Conservation (phyloP, 2,329 filamentous ascomycete genomes). For the Hortaea sp. region DNA sequence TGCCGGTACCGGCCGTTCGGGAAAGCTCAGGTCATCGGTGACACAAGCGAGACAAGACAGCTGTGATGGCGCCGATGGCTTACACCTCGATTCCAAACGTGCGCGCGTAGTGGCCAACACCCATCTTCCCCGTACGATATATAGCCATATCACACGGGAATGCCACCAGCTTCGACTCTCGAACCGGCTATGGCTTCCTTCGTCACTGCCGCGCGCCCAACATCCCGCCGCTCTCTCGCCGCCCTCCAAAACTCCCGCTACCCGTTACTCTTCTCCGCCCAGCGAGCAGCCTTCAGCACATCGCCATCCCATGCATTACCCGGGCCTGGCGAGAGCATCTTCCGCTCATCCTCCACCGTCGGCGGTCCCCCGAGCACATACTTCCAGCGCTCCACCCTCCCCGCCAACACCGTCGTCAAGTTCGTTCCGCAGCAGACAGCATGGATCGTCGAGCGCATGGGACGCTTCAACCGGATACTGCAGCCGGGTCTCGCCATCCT, state of each 20-base stretch:
- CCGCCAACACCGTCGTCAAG: conserved; percentile 86
- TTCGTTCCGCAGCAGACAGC: conserved; percentile 99
- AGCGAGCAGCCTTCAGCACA: conserved; percentile 17
- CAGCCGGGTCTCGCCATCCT: conserved; percentile 84
- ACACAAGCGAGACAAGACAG: too few relatives aligned
- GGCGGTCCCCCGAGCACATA: conserved; percentile 24
- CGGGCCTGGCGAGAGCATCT: conserved; percentile 23
- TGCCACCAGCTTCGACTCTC: conserved; percentile 8
- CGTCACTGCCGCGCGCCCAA: conserved; percentile 31
- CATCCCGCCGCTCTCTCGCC: conserved; percentile 23
- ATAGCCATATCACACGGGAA: background rate
- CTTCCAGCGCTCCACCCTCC: conserved; percentile 48
- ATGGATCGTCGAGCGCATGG: conserved; percentile 99
- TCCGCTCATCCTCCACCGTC: conserved; percentile 18
- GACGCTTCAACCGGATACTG: conserved; percentile 87
- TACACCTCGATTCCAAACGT: too few relatives aligned
- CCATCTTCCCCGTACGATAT: background rate
- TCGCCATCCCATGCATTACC: conserved; percentile 18
- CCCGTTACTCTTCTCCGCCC: conserved; percentile 16
- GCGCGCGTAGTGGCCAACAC: background rate
- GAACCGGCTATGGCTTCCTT: conserved; percentile 16
- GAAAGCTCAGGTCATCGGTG: too few relatives aligned
- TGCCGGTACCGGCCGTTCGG: too few relatives aligned
- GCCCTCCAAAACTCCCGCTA: conserved; percentile 23
- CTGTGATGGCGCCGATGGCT: too few relatives aligned